phyloP scores from a whole-genome alignment of 768 basidiomycete species.

The Auriscalpium microsporum region DNA sequence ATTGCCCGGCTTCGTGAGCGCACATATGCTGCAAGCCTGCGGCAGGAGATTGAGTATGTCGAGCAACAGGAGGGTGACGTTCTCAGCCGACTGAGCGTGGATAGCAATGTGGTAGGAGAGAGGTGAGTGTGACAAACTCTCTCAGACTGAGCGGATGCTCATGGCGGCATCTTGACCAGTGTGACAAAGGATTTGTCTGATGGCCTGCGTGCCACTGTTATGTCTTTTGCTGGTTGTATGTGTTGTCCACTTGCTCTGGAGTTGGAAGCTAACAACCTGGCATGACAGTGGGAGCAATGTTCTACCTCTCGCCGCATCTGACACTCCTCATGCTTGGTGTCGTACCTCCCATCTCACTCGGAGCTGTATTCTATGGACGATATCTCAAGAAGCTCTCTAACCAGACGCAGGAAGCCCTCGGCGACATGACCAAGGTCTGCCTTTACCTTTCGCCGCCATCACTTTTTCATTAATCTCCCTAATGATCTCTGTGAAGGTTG shows the following conservation, averaged over 20 bases:
- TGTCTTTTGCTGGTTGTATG: constrained; percentile 89
- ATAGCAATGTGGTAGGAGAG: constrained; percentile 91
- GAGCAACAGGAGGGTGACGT: constrained; percentile 93
- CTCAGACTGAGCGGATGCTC: too few relatives aligned
- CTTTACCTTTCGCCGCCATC: background rate
- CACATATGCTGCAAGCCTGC: constrained; percentile 75
- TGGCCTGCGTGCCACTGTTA: constrained; percentile 76
- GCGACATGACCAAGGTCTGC: constrained; percentile 84
- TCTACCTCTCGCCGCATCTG: constrained; percentile 82
- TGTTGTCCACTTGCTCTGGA: constrained; percentile 9
- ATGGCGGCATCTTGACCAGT: constrained; percentile 24
- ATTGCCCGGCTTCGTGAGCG: constrained; percentile 78
- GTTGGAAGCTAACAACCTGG: too few relatives aligned
- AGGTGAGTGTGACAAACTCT: constrained; percentile 37
- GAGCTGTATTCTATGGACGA: constrained; percentile 89
- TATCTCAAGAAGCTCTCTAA: constrained; percentile 90
- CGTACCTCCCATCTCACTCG: constrained; percentile 81
- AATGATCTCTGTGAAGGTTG: constrained; percentile 41
- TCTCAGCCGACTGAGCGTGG: constrained; percentile 80
- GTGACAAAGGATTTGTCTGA: constrained; percentile 77
- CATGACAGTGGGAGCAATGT: constrained; percentile 80
- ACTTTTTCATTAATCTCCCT: background rate
- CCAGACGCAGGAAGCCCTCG: constrained; percentile 88
- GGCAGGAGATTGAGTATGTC: constrained; percentile 89
- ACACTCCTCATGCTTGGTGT: constrained; percentile 90